phyloP scores from a whole-genome alignment of 2,329 filamentous ascomycete genomes.

The Aureobasidium sp. region DNA sequence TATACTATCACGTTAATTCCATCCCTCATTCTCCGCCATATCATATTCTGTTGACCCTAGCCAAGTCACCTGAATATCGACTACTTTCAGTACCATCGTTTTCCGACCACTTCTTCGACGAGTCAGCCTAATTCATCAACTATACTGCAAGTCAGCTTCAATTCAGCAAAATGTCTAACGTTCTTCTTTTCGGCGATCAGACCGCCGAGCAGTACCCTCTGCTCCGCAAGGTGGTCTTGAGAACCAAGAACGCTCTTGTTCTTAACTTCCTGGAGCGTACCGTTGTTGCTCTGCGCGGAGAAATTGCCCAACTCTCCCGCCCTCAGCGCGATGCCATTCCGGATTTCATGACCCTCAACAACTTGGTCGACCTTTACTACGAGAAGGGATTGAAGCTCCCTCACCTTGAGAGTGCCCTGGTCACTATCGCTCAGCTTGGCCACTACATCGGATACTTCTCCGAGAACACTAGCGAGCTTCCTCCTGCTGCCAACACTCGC shows the following conservation, averaged over 20 bases:
- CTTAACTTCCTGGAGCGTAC: constrained; percentile 55
- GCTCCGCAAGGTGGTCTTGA: constrained; percentile 43
- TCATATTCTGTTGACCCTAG: constrained; percentile 5
- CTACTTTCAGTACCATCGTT: constrained; percentile 15
- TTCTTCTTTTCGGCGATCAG: constrained; percentile 64
- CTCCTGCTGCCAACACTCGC: constrained; percentile 41
- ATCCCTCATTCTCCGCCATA: not conserved
- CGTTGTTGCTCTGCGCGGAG: constrained; percentile 51
- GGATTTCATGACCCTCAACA: constrained; percentile 54
- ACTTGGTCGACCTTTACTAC: constrained; percentile 60
- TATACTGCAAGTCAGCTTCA: not conserved
- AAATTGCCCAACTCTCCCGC: constrained; percentile 51
- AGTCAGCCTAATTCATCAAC: constrained; percentile 13
- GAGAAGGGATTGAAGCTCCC: constrained; percentile 50
- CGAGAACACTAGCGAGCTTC: constrained; percentile 49
- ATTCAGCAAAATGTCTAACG: constrained; percentile 33
- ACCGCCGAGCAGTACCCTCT: constrained; percentile 60
- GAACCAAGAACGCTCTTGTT: constrained; percentile 50
- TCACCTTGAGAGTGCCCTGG: constrained; percentile 57
- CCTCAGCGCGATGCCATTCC: constrained; percentile 54
- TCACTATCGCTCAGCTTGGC: constrained; percentile 58
- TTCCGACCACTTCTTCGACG: not conserved
- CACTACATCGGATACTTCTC: constrained; percentile 59
- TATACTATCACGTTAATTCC: constrained; percentile 1
- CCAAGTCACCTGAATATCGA: constrained; percentile 11